Conservation (phyloP, 1,284 basidiomycete species). For the Puccinia hordei region DNA sequence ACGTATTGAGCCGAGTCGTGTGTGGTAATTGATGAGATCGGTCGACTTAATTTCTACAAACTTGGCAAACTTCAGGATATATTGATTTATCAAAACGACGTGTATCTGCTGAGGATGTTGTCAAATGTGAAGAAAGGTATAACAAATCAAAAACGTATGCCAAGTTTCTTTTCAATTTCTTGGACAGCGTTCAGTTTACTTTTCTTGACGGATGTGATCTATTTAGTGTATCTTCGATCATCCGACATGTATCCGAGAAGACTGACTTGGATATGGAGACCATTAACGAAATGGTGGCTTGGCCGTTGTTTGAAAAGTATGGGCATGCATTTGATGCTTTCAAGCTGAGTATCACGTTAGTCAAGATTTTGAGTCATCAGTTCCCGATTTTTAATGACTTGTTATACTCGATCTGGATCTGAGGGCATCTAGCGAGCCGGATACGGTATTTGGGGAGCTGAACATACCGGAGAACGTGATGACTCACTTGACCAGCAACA, state of each 20-base stretch:
- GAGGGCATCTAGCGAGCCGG: conserved; percentile 71
- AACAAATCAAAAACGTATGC: conserved; percentile 96
- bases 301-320: conserved; percentile 89
- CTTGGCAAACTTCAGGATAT: conserved; percentile 70
- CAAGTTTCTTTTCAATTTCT: neutral
- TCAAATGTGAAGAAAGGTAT: conserved; percentile 96
- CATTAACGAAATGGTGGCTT: conserved; percentile 86
- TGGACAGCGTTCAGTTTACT: neutral
- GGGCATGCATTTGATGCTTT: conserved; percentile 98
- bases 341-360: conserved; percentile 89
- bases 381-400: neutral
- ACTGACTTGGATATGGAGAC: conserved; percentile 68
- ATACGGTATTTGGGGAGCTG: conserved; percentile 77
- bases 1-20: neutral
- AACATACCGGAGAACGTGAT: conserved; percentile 67
- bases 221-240: conserved; percentile 67
- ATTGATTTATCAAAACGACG: conserved; percentile 99
- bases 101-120: conserved; percentile 97
- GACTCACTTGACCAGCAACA: conserved; percentile 75
- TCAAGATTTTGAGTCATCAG: conserved; percentile 52
- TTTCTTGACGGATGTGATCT: neutral
- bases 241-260: conserved; percentile 90
- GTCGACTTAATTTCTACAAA: conserved; percentile 22
- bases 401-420: neutral
- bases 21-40: conserved; percentile 2